phyloP scores from a whole-genome alignment of 2,329 filamentous ascomycete genomes.

The Pleomassaria siparia region DNA sequence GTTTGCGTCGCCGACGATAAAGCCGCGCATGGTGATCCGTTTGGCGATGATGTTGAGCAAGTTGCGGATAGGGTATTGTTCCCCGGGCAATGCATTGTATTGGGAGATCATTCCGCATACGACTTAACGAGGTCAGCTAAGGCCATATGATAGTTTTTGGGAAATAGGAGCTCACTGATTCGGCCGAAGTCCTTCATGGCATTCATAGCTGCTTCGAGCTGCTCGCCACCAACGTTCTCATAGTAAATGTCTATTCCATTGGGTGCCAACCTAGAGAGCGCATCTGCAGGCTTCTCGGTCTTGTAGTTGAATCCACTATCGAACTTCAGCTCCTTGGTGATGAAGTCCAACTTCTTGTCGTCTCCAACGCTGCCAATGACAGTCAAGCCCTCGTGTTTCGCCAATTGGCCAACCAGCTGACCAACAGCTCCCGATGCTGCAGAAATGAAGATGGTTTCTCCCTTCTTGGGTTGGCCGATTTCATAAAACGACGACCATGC shows the following conservation, averaged over 20 bases:
- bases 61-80: slow-evolving; percentile 69
- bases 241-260: slow-evolving; percentile 82
- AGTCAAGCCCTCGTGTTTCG: slow-evolving; percentile 75
- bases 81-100: slow-evolving; percentile 65
- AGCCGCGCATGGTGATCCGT: slow-evolving; percentile 71
- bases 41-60: slow-evolving; percentile 66
- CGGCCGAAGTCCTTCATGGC: slow-evolving; percentile 67
- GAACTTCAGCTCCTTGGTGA: slow-evolving; percentile 68
- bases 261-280: slow-evolving; percentile 70
- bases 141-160: background rate
- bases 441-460: slow-evolving; percentile 80
- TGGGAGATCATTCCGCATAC: slow-evolving; percentile 69
- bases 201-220: slow-evolving; percentile 67
- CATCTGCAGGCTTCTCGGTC: slow-evolving; percentile 70
- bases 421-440: slow-evolving; percentile 81
- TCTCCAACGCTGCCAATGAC: slow-evolving; percentile 81
- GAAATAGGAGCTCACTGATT: slow-evolving; percentile 56
- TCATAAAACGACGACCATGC: slow-evolving; percentile 74
- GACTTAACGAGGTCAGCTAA: slow-evolving; percentile 25
- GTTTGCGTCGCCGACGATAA: slow-evolving; percentile 68
- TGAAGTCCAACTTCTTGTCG: slow-evolving; percentile 77
- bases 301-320: slow-evolving; percentile 87
- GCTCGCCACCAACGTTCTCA: slow-evolving; percentile 77
- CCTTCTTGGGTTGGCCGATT: slow-evolving; percentile 73
- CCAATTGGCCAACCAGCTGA: slow-evolving; percentile 79